phyloP scores from a whole-genome alignment of 2,329 filamentous ascomycete genomes.

The Fusarium verrucosum region DNA sequence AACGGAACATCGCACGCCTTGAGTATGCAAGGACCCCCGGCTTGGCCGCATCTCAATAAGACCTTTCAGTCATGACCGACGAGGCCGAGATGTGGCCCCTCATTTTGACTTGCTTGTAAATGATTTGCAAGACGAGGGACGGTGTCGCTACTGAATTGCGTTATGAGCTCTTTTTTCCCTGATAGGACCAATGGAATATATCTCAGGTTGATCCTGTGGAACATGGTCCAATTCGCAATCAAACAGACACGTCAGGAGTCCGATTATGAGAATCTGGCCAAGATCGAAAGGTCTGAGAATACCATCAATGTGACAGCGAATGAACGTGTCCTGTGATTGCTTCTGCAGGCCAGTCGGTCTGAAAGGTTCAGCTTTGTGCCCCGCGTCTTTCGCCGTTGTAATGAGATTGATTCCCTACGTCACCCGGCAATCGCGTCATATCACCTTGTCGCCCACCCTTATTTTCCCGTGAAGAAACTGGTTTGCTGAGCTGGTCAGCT shows the following conservation, averaged over 20 bases:
- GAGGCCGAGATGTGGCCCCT: constrained; percentile 26
- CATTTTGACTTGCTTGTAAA: constrained; percentile 16
- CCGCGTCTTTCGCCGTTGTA: constrained; percentile 26
- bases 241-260: constrained; percentile 13
- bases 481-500: constrained; percentile 4
- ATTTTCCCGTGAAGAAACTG: constrained; percentile 19
- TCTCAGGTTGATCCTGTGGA: constrained; percentile 5
- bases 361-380: constrained; percentile 11
- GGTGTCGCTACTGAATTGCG: constrained; percentile 10
- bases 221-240: constrained; percentile 7
- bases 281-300: constrained; percentile 14
- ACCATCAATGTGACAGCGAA: constrained; percentile 13
- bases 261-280: neutral
- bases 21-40: constrained; percentile 7
- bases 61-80: constrained; percentile 25
- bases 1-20: constrained; percentile 9
- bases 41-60: constrained; percentile 17
- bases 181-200: constrained; percentile 6
- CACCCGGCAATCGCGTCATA: constrained; percentile 38
- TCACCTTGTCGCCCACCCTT: constrained; percentile 24
- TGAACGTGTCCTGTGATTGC: constrained; percentile 12
- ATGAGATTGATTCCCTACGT: constrained; percentile 41
- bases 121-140: constrained; percentile 6
- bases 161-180: constrained; percentile 12
- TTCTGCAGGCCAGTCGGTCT: constrained; percentile 22